phyloP scores from a whole-genome alignment of 2,329 filamentous ascomycete species.

The Dissoconium aciculare region DNA sequence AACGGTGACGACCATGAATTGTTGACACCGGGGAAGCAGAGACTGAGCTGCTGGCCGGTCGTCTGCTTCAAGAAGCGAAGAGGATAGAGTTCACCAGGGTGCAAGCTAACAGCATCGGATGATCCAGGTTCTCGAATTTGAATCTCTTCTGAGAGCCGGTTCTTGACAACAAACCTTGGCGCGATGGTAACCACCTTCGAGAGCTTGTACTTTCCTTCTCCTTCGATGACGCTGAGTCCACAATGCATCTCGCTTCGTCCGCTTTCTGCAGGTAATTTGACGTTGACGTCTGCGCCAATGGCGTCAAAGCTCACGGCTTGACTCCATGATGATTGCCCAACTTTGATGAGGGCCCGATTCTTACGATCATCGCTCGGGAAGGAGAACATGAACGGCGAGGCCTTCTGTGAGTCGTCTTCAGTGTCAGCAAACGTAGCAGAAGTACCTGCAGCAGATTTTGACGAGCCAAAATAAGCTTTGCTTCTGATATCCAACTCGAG shows the following conservation, averaged over 20 bases:
- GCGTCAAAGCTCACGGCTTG: slow-evolving; percentile 97
- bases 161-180: slow-evolving; percentile 85
- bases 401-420: slow-evolving; percentile 48
- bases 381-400: slow-evolving; percentile 90
- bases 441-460: slow-evolving; percentile 61
- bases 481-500: slow-evolving; percentile 75
- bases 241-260: slow-evolving; percentile 73
- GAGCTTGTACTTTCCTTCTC: slow-evolving; percentile 94
- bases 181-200: slow-evolving; percentile 89
- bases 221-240: slow-evolving; percentile 75
- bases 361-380: slow-evolving; percentile 77
- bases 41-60: slow-evolving; percentile 70
- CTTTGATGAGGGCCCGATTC: slow-evolving; percentile 75
- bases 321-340: slow-evolving; percentile 88
- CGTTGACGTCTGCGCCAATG: slow-evolving; percentile 82
- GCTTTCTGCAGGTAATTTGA: slow-evolving; percentile 59
- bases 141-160: slow-evolving; percentile 77
- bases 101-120: slow-evolving; percentile 65
- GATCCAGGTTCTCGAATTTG: slow-evolving; percentile 85
- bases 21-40: slow-evolving; percentile 86
- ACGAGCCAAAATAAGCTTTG: slow-evolving; percentile 74
- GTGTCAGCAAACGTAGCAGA: slow-evolving; percentile 49
- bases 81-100: slow-evolving; percentile 64
- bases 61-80: slow-evolving; percentile 79
- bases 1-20: slow-evolving; percentile 97